phyloP scores from a whole-genome alignment of 2,329 filamentous ascomycete genomes.

The Arachnomyces sp. region DNA sequence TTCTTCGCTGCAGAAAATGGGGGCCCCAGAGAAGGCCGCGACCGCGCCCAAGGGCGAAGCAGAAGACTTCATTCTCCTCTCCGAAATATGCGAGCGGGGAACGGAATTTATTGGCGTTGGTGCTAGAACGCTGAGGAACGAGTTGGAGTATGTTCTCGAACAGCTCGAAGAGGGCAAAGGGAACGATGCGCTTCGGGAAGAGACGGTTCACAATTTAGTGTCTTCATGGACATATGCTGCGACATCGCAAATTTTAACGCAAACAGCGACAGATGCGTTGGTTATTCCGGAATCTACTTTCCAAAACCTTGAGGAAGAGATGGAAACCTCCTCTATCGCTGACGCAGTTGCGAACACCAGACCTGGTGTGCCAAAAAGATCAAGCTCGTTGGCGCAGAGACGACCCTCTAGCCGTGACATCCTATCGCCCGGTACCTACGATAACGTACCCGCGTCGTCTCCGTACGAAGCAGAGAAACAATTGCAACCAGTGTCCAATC shows the following conservation, averaged over 20 bases:
- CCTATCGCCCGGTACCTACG: slow-evolving; percentile 20
- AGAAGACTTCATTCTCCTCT: slow-evolving; percentile 71
- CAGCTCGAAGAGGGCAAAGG: slow-evolving; percentile 29
- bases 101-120: slow-evolving; percentile 76
- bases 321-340: slow-evolving; percentile 15
- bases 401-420: slow-evolving; percentile 24
- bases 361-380: slow-evolving; percentile 27
- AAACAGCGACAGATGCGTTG: slow-evolving; percentile 30
- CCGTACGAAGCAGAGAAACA: slow-evolving; percentile 34
- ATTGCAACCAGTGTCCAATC: slow-evolving; percentile 35
- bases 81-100: slow-evolving; percentile 75
- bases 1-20: slow-evolving; percentile 25
- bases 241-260: slow-evolving; percentile 34
- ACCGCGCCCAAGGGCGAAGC: slow-evolving; percentile 49
- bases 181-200: slow-evolving; percentile 16
- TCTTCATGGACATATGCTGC: slow-evolving; percentile 40
- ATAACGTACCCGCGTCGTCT: slow-evolving; percentile 30
- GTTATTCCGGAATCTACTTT: slow-evolving; percentile 30
- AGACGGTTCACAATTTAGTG: slow-evolving; percentile 39
- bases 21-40: slow-evolving; percentile 26
- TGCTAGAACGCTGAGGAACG: slow-evolving; percentile 68
- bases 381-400: slow-evolving; percentile 28
- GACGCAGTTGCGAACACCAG: slow-evolving; percentile 17
- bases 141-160: slow-evolving; percentile 58
- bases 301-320: slow-evolving; percentile 19